These are phyloP conservation scores for Pseudocercospora vitis DNA, from an alignment of 2,329 filamentous ascomycete genomes.

Conservation along the genomic window DNA sequence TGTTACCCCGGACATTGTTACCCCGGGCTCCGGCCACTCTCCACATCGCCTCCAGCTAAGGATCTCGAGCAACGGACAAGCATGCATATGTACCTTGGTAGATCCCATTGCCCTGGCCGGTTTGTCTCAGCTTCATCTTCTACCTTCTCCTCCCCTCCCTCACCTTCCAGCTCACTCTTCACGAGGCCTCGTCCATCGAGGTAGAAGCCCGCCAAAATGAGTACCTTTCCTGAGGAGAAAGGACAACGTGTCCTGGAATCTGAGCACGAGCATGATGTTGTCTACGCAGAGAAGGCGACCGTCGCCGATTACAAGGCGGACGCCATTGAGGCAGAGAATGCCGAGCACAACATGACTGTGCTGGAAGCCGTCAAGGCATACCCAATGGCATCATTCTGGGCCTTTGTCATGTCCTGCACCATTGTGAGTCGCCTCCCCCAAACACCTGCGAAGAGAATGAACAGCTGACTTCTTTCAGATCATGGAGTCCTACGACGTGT, in stretches of 20 bases:
- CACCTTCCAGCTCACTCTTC: not conserved
- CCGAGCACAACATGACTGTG: slow-evolving; percentile 54
- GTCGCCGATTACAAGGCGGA: slow-evolving; percentile 50
- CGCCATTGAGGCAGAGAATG: slow-evolving; percentile 59
- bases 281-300: slow-evolving; percentile 21
- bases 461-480: slow-evolving; percentile 47
- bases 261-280: slow-evolving; percentile 13
- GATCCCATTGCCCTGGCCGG: no score
- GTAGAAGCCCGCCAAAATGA: not conserved
- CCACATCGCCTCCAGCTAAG: no score
- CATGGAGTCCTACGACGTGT: slow-evolving; percentile 65
- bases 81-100: no score
- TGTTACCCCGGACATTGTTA: not conserved
- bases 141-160: not conserved
- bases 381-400: slow-evolving; percentile 56
- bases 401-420: slow-evolving; percentile 57
- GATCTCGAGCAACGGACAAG: no score
- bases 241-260: not conserved
- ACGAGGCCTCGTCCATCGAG: not conserved
- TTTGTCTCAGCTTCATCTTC: no score
- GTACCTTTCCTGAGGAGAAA: not conserved
- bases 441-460: slow-evolving; percentile 1
- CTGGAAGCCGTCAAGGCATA: slow-evolving; percentile 53
- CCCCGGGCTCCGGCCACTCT: not conserved
- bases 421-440: slow-evolving; percentile 48